These are phyloP conservation scores for Coniosporium tulheliwenetii DNA, from an alignment of 2,329 filamentous ascomycete genomes.

Conservation along the genomic window DNA sequence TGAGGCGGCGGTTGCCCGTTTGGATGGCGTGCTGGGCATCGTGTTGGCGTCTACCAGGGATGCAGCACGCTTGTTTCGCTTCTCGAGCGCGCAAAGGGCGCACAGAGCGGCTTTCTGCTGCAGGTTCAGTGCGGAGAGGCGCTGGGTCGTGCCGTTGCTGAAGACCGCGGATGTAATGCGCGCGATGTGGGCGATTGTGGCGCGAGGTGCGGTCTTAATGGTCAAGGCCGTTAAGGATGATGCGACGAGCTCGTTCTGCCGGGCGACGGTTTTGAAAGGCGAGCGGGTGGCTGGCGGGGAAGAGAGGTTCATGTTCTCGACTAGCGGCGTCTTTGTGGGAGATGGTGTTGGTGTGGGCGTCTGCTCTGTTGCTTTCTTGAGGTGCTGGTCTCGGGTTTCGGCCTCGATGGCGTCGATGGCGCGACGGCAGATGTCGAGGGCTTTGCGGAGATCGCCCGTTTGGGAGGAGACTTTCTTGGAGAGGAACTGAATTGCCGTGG, in stretches of 20 bases:
- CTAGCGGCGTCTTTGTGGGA: slow-evolving; percentile 50
- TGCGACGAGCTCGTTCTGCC: slow-evolving; percentile 16
- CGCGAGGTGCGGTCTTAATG: slow-evolving; percentile 67
- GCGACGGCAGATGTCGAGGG: slow-evolving; percentile 83
- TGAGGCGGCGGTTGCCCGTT: slow-evolving; percentile 21
- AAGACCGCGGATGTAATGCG: slow-evolving; percentile 82
- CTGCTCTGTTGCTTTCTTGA: slow-evolving; percentile 41
- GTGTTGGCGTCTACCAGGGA: slow-evolving; percentile 11
- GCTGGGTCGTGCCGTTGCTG: slow-evolving; percentile 71
- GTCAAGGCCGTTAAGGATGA: slow-evolving; percentile 44
- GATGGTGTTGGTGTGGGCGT: slow-evolving; percentile 7
- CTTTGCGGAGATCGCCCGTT: slow-evolving; percentile 85
- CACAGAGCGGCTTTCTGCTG: slow-evolving; percentile 95
- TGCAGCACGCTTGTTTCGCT: slow-evolving; percentile 27
- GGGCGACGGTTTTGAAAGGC: slow-evolving; percentile 18
- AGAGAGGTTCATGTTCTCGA: slow-evolving; percentile 66
- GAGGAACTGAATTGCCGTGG: slow-evolving; percentile 83
- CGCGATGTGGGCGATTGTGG: slow-evolving; percentile 79
- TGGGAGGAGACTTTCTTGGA: slow-evolving; percentile 90
- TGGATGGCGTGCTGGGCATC: slow-evolving; percentile 1
- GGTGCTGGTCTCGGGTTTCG: slow-evolving; percentile 62
- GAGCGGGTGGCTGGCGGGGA: slow-evolving; percentile 31
- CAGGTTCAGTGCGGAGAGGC: slow-evolving; percentile 75
- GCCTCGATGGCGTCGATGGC: slow-evolving; percentile 79
- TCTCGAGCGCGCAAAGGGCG: slow-evolving; percentile 69